Conservation (phyloP, 129 eudicot genomes). For the Artemisia tridentata region DNA sequence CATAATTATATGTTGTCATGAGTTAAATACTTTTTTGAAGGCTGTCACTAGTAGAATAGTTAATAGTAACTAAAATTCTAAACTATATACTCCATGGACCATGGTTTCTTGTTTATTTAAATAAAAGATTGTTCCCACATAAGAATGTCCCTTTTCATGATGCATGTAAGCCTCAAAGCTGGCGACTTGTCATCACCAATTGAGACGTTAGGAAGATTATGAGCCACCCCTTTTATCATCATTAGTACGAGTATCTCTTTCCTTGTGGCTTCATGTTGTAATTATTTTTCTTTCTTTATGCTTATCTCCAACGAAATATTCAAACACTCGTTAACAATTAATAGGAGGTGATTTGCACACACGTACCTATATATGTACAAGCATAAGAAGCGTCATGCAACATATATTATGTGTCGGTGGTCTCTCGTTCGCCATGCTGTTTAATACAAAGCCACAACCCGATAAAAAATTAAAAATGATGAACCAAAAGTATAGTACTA, state of each 20-base stretch:
- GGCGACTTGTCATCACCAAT: constrained; percentile 7
- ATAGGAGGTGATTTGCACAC: too few species aligned
- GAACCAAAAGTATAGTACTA: constrained; percentile 3
- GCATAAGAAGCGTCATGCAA: too few species aligned
- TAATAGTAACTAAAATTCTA: background rate
- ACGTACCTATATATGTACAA: too few species aligned
- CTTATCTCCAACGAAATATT: too few species aligned
- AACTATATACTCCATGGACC: too few species aligned
- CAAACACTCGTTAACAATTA: too few species aligned
- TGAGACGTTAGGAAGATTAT: constrained; percentile 20
- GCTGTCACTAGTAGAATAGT: background rate
- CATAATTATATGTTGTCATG: background rate
- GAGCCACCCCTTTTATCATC: constrained; percentile 17
- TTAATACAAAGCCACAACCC: background rate
- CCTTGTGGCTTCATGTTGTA: background rate
- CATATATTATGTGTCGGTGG: too few species aligned
- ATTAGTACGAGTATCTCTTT: background rate
- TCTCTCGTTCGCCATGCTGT: background rate
- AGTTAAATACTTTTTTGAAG: too few species aligned
- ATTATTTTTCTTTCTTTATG: too few species aligned
- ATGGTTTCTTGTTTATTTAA: background rate
- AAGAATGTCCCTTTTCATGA: constrained; percentile 23
- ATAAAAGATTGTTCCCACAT: constrained; percentile 9
- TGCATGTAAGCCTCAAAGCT: constrained; percentile 17
- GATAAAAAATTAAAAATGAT: background rate